Percentiles rank a stretch among this genome's conserved stretches.
Evolutionary conservation across 106 monocot genomes (phyloP).

Genomic region (Acorus calamus): DNA sequence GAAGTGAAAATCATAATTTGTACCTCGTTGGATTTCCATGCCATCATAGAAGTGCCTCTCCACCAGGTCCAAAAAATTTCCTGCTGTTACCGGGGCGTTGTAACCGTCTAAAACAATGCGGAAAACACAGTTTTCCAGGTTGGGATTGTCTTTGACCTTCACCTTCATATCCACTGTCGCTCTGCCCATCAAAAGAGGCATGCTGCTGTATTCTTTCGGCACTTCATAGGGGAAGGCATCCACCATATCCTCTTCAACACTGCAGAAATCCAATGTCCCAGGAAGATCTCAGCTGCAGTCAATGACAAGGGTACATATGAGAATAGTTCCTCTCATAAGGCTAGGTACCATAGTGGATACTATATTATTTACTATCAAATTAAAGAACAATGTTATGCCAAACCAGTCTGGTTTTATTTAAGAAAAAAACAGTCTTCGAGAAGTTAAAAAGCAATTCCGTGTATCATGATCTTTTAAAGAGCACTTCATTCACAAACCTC

Average conservation of each 20-base stretch:
- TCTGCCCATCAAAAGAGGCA: slow-evolving; percentile 90
- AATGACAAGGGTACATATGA: slow-evolving; percentile 86
- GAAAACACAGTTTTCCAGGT: slow-evolving; percentile 70
- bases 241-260: slow-evolving; percentile 99
- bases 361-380: too few relatives aligned
- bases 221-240: slow-evolving; percentile 90
- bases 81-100: slow-evolving; percentile 91
- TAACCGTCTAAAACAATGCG: slow-evolving; percentile 94
- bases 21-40: slow-evolving; percentile 99
- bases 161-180: slow-evolving; percentile 98
- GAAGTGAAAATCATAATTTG: background rate
- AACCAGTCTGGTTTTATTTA: too few relatives aligned
- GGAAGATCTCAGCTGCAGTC: slow-evolving; percentile 99
- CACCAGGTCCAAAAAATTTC: slow-evolving; percentile 87
- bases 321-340: slow-evolving; percentile 32
- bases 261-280: slow-evolving; percentile 98
- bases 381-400: too few relatives aligned
- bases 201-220: slow-evolving; percentile 77
- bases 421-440: too few relatives aligned
- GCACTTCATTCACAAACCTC: too few relatives aligned
- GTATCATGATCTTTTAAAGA: too few relatives aligned
- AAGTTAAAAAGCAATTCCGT: too few relatives aligned
- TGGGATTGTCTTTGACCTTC: slow-evolving; percentile 94
- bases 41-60: slow-evolving; percentile 97
- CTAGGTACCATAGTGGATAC: background rate